Percentiles rank a stretch among this genome's conserved stretches.
phyloP scores from a whole-genome alignment of 2,329 filamentous ascomycete genomes.

The Coniosporium tulheliwenetii region DNA sequence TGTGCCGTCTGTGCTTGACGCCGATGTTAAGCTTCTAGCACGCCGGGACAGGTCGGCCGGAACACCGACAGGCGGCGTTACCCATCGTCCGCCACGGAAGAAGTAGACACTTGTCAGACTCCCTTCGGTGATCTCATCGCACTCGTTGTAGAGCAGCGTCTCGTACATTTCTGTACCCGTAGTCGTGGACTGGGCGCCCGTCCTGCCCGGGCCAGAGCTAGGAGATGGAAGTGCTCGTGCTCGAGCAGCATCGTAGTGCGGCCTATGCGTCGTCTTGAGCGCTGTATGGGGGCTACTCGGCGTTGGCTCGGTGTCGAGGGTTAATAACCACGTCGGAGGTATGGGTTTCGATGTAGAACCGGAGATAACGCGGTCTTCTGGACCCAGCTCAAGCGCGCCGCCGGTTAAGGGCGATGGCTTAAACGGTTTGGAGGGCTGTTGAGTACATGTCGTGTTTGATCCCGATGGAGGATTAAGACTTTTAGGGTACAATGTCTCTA shows the following conservation, averaged over 20 bases:
- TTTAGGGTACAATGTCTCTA: slow-evolving; percentile 42
- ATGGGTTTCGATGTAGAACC: slow-evolving; percentile 10
- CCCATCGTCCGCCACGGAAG: slow-evolving; percentile 56
- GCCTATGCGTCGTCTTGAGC: slow-evolving; percentile 69
- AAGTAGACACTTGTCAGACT: slow-evolving; percentile 74
- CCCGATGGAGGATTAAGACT: slow-evolving; percentile 27
- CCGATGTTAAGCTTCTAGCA: no score
- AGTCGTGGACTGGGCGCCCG: slow-evolving; percentile 14
- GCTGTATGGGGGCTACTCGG: slow-evolving; percentile 51
- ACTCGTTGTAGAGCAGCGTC: slow-evolving; percentile 55
- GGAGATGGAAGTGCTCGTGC: slow-evolving; percentile 35
- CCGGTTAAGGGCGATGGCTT: slow-evolving; percentile 18
- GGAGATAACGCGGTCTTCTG: slow-evolving; percentile 11
- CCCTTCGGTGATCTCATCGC: slow-evolving; percentile 59
- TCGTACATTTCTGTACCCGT: slow-evolving; percentile 40
- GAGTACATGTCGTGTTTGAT: slow-evolving; percentile 6
- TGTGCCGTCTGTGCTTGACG: no score
- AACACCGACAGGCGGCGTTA: slow-evolving; percentile 48
- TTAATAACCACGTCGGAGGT: slow-evolving; percentile 28
- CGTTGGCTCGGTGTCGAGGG: slow-evolving; percentile 37
- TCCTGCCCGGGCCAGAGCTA: no score
- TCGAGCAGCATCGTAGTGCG: slow-evolving; percentile 57
- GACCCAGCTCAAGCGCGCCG: slow-evolving; percentile 16
- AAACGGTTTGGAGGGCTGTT: slow-evolving; percentile 8
- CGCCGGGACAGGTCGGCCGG: no score